Percentiles rank a stretch among this genome's conserved stretches.
These are phyloP conservation scores for Pichia sp. DNA, from an alignment of 1,139 yeast genomes.

Conservation along the genomic window DNA sequence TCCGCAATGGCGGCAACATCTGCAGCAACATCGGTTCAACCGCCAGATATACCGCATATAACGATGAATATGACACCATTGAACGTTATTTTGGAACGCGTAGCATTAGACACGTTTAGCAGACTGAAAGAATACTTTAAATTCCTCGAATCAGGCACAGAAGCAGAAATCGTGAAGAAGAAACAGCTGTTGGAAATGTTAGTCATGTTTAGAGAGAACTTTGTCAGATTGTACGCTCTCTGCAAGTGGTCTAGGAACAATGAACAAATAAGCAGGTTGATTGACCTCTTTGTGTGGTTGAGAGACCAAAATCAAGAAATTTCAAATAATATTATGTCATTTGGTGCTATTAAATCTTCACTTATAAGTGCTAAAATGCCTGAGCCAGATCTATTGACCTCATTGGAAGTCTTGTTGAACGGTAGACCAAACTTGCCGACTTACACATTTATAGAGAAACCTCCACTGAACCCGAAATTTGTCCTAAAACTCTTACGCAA, in stretches of 20 bases:
- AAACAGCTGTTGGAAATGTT: conserved; percentile 64
- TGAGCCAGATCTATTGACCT: conserved; percentile 83
- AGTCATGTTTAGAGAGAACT: conserved; percentile 74
- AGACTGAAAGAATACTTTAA: conserved; percentile 64
- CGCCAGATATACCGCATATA: conserved; percentile 68
- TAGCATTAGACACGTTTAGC: conserved; percentile 62
- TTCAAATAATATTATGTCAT: conserved; percentile 51
- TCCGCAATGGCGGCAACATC: not conserved
- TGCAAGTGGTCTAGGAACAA: conserved; percentile 84
- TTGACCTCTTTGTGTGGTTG: conserved; percentile 86
- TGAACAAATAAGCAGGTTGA: conserved; percentile 66
- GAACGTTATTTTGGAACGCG: conserved; percentile 53
- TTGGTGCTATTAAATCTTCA: conserved; percentile 58
- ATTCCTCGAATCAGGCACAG: conserved; percentile 49
- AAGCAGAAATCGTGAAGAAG: conserved; percentile 62
- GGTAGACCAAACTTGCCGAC: conserved; percentile 80
- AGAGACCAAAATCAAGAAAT: conserved; percentile 75
- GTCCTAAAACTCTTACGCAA: conserved; percentile 64
- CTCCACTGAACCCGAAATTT: conserved; percentile 49
- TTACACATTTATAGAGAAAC: conserved; percentile 52
- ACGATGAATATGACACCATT: conserved; percentile 69
- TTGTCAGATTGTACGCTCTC: conserved; percentile 77
- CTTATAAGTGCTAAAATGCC: conserved; percentile 85
- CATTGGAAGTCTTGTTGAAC: conserved; percentile 75
- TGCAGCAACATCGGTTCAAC: too few species aligned